These are phyloP conservation scores for Epithemia pelagica DNA, from an alignment of 108 stramenopile genomes.

Conservation along the genomic window DNA sequence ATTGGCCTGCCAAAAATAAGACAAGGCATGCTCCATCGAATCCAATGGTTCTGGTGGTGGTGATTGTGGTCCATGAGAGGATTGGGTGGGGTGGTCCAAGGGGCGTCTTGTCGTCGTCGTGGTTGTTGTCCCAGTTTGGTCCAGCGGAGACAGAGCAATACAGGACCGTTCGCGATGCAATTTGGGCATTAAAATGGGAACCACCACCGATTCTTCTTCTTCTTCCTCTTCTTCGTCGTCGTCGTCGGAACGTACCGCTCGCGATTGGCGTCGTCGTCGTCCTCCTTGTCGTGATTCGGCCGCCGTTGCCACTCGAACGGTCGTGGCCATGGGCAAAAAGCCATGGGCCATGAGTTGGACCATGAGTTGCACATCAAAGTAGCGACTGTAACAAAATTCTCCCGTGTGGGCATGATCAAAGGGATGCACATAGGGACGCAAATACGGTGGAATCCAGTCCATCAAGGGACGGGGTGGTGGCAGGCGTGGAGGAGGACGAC, in stretches of 20 bases:
- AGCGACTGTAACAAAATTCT: slow-evolving; percentile 59
- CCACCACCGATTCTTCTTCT: slow-evolving; percentile 48
- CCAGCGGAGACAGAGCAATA: slow-evolving; percentile 29
- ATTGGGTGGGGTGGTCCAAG: no score
- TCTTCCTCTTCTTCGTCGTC: no score
- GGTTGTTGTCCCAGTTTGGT: no score
- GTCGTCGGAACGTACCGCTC: no score
- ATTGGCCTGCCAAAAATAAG: no score
- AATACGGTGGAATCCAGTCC: slow-evolving; percentile 11
- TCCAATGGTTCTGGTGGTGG: not conserved
- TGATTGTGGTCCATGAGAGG: no score
- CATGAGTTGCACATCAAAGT: slow-evolving; percentile 55
- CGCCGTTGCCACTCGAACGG: not conserved
- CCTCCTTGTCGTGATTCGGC: not conserved
- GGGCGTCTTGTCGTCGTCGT: no score
- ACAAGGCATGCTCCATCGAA: slow-evolving; percentile 12
- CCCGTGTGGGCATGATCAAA: slow-evolving; percentile 53
- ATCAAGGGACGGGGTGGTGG: not conserved
- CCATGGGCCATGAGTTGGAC: slow-evolving; percentile 79
- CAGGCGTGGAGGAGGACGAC: not conserved
- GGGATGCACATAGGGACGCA: slow-evolving; percentile 45
- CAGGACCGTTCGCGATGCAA: slow-evolving; percentile 72
- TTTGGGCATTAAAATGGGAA: slow-evolving; percentile 76
- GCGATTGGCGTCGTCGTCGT: no score
- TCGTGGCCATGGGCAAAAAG: slow-evolving; percentile 78